Evolutionary conservation across 352 stramenopile genomes (phyloP), one percentile per base, ranked within the genome.

Genomic region (Peronospora destructor): DNA sequence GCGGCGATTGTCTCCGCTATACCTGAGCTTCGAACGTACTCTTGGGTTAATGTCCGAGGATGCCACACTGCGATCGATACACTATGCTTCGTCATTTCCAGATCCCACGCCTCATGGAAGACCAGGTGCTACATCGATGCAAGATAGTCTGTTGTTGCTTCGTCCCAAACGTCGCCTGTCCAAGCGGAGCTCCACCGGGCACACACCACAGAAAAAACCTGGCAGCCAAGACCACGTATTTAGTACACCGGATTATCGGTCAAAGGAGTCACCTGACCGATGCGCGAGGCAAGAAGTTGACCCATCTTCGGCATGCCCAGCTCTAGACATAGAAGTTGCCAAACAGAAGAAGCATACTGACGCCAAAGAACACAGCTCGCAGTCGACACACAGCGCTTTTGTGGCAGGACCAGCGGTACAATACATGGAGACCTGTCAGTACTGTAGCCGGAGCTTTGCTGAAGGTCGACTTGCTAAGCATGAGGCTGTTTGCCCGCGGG

Each of bases 391-490:
- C 26, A 59, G 33, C 36, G 30, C 35, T 5, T 43, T 48, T 26
- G 36, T 33, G 25, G 30, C 17, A 34, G 28, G 19, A 12, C 32
- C 50, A 49, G 51, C 23, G 1, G 44, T 26, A 16, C 57, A 72
- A 26, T 53, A 69, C 13, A 66, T 53, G 28, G 80, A 93, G 57
- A 89, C 70, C 12, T 93, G 83, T 53, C 71, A 74, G 4, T 87
- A 90, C 56, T 93, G 83, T 42, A 56, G 53, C 6, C 74, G 80
- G 5, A 90, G 74, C 51, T 93, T 93, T 53, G 83, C 83, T 9
- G 73, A 90, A 68, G 83, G 83, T 2, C 65, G 80, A 1, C 61
- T 93, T 8, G 73, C 67, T 2, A 93, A 93, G 57, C 83, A 93
- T 43, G 83, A 93, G 56, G 71, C 67, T 17, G 78, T 91, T 4